Conservation (phyloP, 495 filamentous ascomycete species). For the Parathielavia hyrcaniae region DNA sequence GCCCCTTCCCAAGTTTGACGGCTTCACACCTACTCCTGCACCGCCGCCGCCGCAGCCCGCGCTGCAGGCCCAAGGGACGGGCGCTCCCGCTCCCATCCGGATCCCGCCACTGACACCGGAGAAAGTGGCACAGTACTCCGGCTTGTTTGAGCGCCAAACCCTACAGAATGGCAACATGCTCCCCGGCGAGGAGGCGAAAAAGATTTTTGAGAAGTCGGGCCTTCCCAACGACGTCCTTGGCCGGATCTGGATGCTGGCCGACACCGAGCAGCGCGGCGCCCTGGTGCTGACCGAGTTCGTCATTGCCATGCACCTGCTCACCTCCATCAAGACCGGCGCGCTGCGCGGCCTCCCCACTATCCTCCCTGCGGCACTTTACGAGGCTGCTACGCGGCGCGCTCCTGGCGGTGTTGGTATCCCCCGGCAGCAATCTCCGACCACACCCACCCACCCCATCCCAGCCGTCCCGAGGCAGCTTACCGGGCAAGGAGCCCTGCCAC, state of each 20-base stretch:
- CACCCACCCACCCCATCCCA: constrained; percentile 33
- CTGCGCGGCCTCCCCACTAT: constrained; percentile 73
- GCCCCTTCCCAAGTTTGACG: constrained; percentile 89
- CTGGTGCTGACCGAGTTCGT: constrained; percentile 91
- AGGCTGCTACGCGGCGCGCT: constrained; percentile 74
- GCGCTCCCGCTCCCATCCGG: constrained; percentile 62
- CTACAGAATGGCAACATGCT: constrained; percentile 66
- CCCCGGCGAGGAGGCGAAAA: constrained; percentile 83
- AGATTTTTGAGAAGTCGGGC: constrained; percentile 88
- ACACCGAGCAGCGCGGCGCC: constrained; percentile 83
- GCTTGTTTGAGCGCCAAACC: constrained; percentile 80
- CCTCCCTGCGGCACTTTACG: constrained; percentile 80
- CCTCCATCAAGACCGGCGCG: constrained; percentile 76
- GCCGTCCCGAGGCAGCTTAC: constrained; percentile 45
- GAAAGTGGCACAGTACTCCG: constrained; percentile 79
- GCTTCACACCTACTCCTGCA: constrained; percentile 48
- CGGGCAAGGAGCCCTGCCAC: constrained; percentile 34
- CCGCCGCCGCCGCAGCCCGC: constrained; percentile 42
- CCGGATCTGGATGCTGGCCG: constrained; percentile 89
- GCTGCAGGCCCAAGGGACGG: constrained; percentile 59
- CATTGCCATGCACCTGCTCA: constrained; percentile 95
- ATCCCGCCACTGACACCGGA: constrained; percentile 87
- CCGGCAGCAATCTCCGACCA: constrained; percentile 35
- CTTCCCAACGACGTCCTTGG: constrained; percentile 86
- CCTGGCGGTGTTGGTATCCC: constrained; percentile 41